Evolutionary conservation across 331 rosid genomes (phyloP), one percentile per base, ranked within the genome.

Genomic region (Arachis monticola): DNA sequence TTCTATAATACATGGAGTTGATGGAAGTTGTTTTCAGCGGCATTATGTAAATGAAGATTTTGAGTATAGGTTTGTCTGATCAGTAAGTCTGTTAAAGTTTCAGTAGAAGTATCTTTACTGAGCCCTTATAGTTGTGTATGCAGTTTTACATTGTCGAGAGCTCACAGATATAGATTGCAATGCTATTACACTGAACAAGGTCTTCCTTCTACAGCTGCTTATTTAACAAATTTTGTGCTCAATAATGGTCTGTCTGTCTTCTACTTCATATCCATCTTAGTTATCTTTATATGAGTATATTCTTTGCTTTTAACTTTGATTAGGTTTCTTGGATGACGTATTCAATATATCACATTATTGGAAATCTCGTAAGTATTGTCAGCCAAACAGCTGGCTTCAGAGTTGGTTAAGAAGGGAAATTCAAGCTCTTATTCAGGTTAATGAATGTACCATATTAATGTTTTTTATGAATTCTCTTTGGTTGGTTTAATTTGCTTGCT

Each of bases 111-210:
- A 12, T 52, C 68, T 77, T 69, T 74, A 58, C 69, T 74, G 74
- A 69, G 2, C 46, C 48, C 61, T 48, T 5, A 8, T 73, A 41
- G n/a, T 51, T 85, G 83, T 5, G 10, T 58, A 11, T 79, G 81
- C 91, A 91, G 97, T 85, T 91, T 91, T 84, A 61, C 79, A 79
- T 83, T 91, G 62, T 83, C 98, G 32, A 87, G 80, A 76, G 89
- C 82, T 0, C 98, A 90, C 80, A 88, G 87, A 81, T 91, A 80
- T 72, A 90, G 98, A 80, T 90, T 92, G 69, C 97, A 92, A 66
- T 90, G 93, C 82, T 91, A 88, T 78, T 94, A 94, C 83, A 90
- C 90, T 22, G 93, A 92, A 69, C 89, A 89, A 90, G 99, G 99
- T 94, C 8, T 76, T 14, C 13, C 22, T 40, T 52, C 14, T 51